Evolutionary conservation across 2,329 filamentous ascomycete genomes (phyloP), one percentile per base, ranked within the genome.

Genomic region (Fusarium sp.): DNA sequence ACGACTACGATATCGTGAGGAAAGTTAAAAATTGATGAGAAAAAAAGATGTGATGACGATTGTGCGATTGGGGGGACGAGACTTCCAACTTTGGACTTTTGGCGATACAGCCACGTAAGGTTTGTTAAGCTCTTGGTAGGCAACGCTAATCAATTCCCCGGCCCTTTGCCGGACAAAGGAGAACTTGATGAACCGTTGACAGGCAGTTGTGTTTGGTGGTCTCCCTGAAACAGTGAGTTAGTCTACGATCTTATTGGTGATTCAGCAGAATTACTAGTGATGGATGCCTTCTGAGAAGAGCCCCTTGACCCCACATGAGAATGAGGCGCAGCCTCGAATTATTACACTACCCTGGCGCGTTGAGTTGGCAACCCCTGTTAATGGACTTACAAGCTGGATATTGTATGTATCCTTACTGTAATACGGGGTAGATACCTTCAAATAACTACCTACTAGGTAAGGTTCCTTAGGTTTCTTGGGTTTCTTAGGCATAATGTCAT

Each of bases 41-140:
- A 67, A 35, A 52, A 38, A 54, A 37, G 56, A 40, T 60, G 68
- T 54, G 63, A 68, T 60, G 59, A 56, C 56, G 45, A 67, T 60
- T 63, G 40, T 50, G 59, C 52, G 35, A 71, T 32, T 38, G 46
- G 54, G 48, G 48, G 53, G 41, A 27, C 20, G 53, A 59, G 41
- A 62, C 57, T 53, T 46, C 41, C 32, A 71, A 55, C 48, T 68
- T 55, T 56, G 60, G 60, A 71, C 67, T 71, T 75, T 69, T 75
- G 66, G 54, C 68, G 70, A 75, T 75, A 60, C 71, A 75, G 73
- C 73, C 73, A 75, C 73, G 73, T 73, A 75, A 74, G 65, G 69
- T 18, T 54, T 60, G 58, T 61, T 66, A 42, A 54, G 44, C 23
- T 33, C 26, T 48, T 40, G 20, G 33, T 44, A 57, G 38, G 48